A percentile compares a stretch with the other conserved stretches of the same genome.
phyloP scores from a whole-genome alignment of 2,329 filamentous ascomycete genomes.

The Trichophyton mentagrophytes region DNA sequence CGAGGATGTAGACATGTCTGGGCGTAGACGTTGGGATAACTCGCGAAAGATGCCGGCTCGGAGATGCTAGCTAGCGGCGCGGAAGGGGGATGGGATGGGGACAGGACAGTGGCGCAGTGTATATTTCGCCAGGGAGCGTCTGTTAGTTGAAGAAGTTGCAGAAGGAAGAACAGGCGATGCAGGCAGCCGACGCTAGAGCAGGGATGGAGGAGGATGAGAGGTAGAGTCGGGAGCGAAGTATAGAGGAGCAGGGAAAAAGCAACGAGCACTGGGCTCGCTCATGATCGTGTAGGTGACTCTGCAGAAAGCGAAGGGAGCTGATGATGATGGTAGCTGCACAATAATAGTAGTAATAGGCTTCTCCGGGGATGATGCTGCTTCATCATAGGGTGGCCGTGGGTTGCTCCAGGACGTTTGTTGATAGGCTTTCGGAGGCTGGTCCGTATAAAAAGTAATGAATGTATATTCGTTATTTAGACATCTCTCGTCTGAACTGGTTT shows the following conservation, averaged over 20 bases:
- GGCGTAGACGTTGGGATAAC: background rate
- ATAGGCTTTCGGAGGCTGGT: background rate
- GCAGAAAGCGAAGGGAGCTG: background rate
- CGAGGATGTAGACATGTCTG: background rate
- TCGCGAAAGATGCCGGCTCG: background rate
- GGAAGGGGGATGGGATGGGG: background rate
- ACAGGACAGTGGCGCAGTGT: background rate
- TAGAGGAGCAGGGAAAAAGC: background rate
- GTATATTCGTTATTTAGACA: too few species aligned
- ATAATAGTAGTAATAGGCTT: background rate
- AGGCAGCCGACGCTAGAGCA: constrained; percentile 3
- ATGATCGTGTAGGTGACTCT: background rate
- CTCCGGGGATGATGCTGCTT: background rate
- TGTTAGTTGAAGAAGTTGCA: background rate
- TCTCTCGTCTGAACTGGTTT: too few species aligned
- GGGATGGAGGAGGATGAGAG: background rate
- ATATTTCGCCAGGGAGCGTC: background rate
- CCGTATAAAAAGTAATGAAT: background rate
- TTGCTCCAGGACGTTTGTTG: background rate
- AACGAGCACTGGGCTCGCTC: background rate
- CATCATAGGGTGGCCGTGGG: background rate
- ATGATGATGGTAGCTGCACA: background rate
- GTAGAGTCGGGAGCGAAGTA: background rate
- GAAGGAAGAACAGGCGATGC: background rate
- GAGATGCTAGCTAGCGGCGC: background rate